These are phyloP conservation scores for Hemileccinum impolitum DNA, from an alignment of 768 basidiomycete genomes.

Conservation along the genomic window DNA sequence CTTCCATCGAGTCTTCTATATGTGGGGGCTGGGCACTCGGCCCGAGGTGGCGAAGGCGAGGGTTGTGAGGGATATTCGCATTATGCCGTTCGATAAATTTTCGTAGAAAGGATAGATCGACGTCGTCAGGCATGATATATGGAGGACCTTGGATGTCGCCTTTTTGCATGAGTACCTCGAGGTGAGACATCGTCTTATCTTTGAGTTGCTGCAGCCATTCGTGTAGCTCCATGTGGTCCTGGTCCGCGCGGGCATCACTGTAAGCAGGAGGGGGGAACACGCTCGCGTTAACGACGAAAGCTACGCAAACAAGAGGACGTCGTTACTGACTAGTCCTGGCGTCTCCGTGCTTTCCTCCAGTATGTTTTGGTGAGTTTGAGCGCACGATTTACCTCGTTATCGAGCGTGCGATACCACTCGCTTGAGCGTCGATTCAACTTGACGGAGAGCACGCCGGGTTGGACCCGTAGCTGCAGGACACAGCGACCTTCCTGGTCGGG, in stretches of 20 bases:
- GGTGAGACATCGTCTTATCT: slow-evolving; percentile 85
- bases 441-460: slow-evolving; percentile 78
- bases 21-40: slow-evolving; percentile 30
- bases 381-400: slow-evolving; percentile 74
- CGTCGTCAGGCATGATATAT: slow-evolving; percentile 74
- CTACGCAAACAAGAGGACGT: background rate
- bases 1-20: slow-evolving; percentile 34
- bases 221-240: slow-evolving; percentile 86
- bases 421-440: slow-evolving; percentile 70
- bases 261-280: background rate
- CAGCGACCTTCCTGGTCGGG: slow-evolving; percentile 75
- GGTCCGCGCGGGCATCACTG: slow-evolving; percentile 72
- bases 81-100: slow-evolving; percentile 81
- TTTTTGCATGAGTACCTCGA: slow-evolving; percentile 84
- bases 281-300: slow-evolving; percentile 7
- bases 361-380: slow-evolving; percentile 84
- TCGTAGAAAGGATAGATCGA: slow-evolving; percentile 74
- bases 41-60: slow-evolving; percentile 61
- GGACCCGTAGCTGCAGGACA: slow-evolving; percentile 75
- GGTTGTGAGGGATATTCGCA: slow-evolving; percentile 74
- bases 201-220: slow-evolving; percentile 87
- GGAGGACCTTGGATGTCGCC: slow-evolving; percentile 83
- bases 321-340: slow-evolving; percentile 59
- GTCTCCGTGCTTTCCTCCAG: slow-evolving; percentile 77
- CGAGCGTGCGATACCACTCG: slow-evolving; percentile 80